These are phyloP conservation scores for Hura crepitans DNA, from an alignment of 441 rosid genomes.

Conservation along the genomic window DNA sequence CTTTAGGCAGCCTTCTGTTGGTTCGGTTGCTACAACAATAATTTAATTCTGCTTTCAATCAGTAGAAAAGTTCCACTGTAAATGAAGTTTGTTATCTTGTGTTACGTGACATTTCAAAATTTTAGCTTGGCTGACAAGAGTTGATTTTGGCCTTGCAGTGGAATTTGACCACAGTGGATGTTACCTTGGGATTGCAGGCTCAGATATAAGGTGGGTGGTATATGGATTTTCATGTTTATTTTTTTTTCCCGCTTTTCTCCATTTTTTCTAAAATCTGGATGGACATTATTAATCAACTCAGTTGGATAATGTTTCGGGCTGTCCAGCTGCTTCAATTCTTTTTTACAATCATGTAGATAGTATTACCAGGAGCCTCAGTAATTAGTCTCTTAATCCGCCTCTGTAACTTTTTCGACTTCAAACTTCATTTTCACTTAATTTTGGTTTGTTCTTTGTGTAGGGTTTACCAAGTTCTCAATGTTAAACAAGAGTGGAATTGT, in stretches of 20 bases:
- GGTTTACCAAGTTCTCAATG: conserved; percentile 85
- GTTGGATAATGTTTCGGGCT: not conserved
- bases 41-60: not conserved
- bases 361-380: not conserved
- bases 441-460: conserved; percentile 37
- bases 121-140: not conserved
- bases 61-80: not conserved
- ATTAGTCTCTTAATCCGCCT: not conserved
- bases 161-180: conserved; percentile 95
- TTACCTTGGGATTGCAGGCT: conserved; percentile 84
- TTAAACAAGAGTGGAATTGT: conserved; percentile 92
- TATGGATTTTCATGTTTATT: not conserved
- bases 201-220: conserved; percentile 61
- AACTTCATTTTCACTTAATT: not conserved
- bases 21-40: not conserved
- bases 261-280: not conserved
- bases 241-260: not conserved
- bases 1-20: not conserved
- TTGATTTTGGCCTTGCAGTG: conserved; percentile 49
- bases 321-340: not conserved
- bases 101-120: not conserved
- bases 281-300: not conserved
- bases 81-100: not conserved
- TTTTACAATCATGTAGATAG: not conserved
- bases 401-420: not conserved